Conservation (phyloP, 2,329 filamentous ascomycete species). For the Penicillium sp. region DNA sequence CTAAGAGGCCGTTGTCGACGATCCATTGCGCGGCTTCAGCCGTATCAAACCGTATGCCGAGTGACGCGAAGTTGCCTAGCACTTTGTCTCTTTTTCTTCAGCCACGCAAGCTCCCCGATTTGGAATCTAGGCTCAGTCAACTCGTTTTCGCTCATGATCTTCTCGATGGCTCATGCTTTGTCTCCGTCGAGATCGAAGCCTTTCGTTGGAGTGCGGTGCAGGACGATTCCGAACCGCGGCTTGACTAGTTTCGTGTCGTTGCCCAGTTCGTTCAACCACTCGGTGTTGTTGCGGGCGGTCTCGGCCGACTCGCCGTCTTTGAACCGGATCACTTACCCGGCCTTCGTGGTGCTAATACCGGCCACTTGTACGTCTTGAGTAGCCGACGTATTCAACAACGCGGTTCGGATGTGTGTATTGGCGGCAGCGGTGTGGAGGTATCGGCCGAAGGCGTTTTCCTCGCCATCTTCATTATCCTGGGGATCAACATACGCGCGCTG, state of each 20-base stretch:
- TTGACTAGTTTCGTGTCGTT: conserved; percentile 12
- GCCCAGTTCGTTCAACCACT: conserved; percentile 11
- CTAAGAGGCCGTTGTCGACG: no score
- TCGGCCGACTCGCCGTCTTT: conserved; percentile 20
- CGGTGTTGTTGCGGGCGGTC: conserved; percentile 19
- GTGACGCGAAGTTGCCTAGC: no score
- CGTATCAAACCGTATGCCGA: no score
- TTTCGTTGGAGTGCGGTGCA: conserved; percentile 19
- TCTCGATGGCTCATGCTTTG: no score
- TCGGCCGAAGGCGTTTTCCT: conserved; percentile 9
- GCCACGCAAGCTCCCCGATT: no score
- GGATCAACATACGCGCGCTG: not conserved
- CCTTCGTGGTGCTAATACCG: conserved; percentile 6
- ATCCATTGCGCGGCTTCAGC: no score
- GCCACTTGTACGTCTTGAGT: conserved; percentile 19
- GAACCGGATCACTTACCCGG: conserved; percentile 26
- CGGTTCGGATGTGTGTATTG: conserved; percentile 15
- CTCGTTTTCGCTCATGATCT: no score
- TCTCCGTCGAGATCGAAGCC: conserved; percentile 12
- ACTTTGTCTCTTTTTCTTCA: no score
- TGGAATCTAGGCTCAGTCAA: no score
- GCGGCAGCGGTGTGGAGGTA: conserved; percentile 8
- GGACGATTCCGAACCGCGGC: conserved; percentile 1
- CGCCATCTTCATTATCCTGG: not conserved
- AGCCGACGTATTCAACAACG: not conserved